Conservation (phyloP, 2,329 filamentous ascomycete species). For the Alternaria infectoria region DNA sequence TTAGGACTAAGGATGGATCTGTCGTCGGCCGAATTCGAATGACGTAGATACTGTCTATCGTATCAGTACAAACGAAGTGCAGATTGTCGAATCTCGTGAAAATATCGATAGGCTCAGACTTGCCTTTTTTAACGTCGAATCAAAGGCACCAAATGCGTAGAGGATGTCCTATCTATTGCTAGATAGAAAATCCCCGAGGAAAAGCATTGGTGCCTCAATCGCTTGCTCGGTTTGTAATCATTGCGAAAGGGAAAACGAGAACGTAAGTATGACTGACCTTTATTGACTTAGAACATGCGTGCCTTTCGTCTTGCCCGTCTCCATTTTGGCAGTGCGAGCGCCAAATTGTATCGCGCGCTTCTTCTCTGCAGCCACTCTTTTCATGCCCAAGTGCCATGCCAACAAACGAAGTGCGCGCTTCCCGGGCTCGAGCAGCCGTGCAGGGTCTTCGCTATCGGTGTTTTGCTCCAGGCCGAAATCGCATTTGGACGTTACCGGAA, state of each 20-base stretch:
- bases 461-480: constrained; percentile 67
- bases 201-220: constrained; percentile 30
- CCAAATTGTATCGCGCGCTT: constrained; percentile 77
- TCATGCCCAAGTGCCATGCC: constrained; percentile 76
- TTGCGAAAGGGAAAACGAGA: constrained; percentile 16
- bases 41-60: background rate
- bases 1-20: too few relatives aligned
- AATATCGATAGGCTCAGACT: constrained; percentile 37
- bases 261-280: constrained; percentile 25
- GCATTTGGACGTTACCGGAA: constrained; percentile 84
- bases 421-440: constrained; percentile 68
- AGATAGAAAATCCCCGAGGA: constrained; percentile 19
- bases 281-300: constrained; percentile 51
- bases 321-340: constrained; percentile 52
- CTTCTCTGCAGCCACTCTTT: constrained; percentile 78
- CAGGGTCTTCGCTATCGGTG: constrained; percentile 25
- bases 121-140: constrained; percentile 37
- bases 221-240: constrained; percentile 41
- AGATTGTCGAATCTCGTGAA: too few relatives aligned
- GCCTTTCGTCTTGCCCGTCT: constrained; percentile 56
- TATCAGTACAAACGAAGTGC: background rate
- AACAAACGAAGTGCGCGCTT: constrained; percentile 83
- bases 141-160: constrained; percentile 33
- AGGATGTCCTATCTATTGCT: constrained; percentile 1
- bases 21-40: too few relatives aligned